Evolutionary conservation across 345 rosid species (phyloP), one percentile per base, ranked within the genome.

Genomic region (Euphorbia pulcherrima): DNA sequence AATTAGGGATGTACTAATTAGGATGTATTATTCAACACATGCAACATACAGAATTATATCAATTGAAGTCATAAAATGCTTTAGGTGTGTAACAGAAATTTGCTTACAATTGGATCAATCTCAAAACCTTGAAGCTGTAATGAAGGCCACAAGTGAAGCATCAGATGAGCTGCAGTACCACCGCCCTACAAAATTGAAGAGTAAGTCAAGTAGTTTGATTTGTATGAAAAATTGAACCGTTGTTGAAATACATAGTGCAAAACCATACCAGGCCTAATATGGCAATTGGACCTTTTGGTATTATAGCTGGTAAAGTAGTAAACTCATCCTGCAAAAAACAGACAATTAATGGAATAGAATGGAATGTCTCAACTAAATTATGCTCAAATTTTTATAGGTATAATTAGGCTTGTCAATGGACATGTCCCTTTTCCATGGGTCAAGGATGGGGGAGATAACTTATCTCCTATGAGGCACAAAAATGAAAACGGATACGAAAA

Each of bases 121-220:
- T 87, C 92, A 87, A 84, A 90, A 48, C 97, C 97, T 71, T 90
- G 82, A 75, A 92, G 83, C 76, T 78, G 75, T 74, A 85, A 46
- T 6, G 87, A 83, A 75, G 98, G 97, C 96, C 92, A 90, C 29
- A 79, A 64, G 28, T 83, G 78, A 75, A 90, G 98, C 83, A 90
- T 86, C 83, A 90, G 67, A 72, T 83, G 90, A 30, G 95, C 98
- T 65, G 90, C 90, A 20, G 98, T 92, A 73, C 98, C 98, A 69
- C 92, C 98, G 37, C 93, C 98, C 92, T 85, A 55, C 21, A 72
- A 40, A 27, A 73, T 69, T 2, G 23, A 26, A 52, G 35, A 71
- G 33, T n/a, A 24, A 55, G 50, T 12, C 30, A 17, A 23, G 9
- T 27, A 18, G 16, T 63, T 55, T 62, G 26, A 16, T 26, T 37